Conservation (phyloP, 805 yeast genomes). For the Lachancea sp. region DNA sequence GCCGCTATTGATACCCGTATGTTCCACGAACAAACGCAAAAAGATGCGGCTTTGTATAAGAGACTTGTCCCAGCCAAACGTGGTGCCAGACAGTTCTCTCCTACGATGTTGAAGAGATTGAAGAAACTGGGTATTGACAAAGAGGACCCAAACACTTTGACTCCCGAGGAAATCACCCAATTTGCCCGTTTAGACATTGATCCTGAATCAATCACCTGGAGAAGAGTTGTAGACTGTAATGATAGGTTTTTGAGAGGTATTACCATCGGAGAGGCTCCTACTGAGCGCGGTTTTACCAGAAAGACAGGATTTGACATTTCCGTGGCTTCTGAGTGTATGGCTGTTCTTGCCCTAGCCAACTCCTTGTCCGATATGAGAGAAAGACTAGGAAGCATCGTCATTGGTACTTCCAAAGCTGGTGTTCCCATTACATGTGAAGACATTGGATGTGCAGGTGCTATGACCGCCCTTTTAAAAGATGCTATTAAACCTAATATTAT, state of each 20-base stretch:
- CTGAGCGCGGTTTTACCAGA: conserved; percentile 69
- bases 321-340: conserved; percentile 84
- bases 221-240: conserved; percentile 79
- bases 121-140: conserved; percentile 61
- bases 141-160: conserved; percentile 65
- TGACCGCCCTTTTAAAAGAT: conserved; percentile 73
- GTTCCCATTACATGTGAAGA: conserved; percentile 79
- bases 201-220: conserved; percentile 74
- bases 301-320: conserved; percentile 77
- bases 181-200: conserved; percentile 71
- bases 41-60: conserved; percentile 63
- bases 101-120: conserved; percentile 61
- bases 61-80: conserved; percentile 71
- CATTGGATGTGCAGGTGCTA: conserved; percentile 80
- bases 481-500: conserved; percentile 79
- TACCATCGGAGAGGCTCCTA: conserved; percentile 75
- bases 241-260: conserved; percentile 75
- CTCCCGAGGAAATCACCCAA: conserved; percentile 55
- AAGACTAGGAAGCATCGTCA: conserved; percentile 69
- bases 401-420: conserved; percentile 62
- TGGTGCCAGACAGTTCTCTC: conserved; percentile 61
- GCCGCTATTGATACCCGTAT: conserved; percentile 85
- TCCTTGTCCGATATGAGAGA: conserved; percentile 66
- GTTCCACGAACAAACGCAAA: conserved; percentile 74
- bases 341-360: conserved; percentile 67